A percentile compares a stretch with the other conserved stretches of the same genome.
Evolutionary conservation across 208 protist species (phyloP).

Genomic region (Acanthamoeba healyi): DNA sequence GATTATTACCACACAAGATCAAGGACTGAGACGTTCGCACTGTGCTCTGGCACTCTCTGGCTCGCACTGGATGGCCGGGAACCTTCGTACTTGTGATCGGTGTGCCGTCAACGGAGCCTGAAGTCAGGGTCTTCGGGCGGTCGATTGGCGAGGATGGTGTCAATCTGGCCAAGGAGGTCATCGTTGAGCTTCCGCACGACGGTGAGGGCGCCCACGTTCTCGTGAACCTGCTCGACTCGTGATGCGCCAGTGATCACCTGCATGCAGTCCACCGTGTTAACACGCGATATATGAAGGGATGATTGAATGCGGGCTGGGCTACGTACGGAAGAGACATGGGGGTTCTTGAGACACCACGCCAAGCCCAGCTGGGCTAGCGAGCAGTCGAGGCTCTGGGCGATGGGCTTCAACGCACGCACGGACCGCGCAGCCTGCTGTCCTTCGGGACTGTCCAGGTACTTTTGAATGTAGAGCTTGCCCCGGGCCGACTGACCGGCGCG

Average conservation of each 20-base stretch:
- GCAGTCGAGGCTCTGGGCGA: constrained; percentile 24
- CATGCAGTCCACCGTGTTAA: background rate
- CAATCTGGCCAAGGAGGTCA: background rate
- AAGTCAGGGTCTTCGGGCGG: constrained; percentile 10
- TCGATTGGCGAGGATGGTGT: constrained; percentile 27
- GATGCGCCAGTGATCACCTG: constrained; percentile 70
- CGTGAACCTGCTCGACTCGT: constrained; percentile 26
- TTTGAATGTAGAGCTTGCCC: background rate
- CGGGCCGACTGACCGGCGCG: background rate
- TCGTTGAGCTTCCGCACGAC: background rate
- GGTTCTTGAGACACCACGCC: constrained; percentile 74
- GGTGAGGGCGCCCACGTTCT: constrained; percentile 40
- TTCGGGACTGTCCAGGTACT: background rate
- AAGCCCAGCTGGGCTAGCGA: constrained; percentile 49
- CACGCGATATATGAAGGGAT: no score
- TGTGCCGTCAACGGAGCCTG: background rate
- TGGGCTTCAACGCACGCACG: constrained; percentile 4
- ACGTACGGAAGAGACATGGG: constrained; percentile 49
- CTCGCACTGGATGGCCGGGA: no score
- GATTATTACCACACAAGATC: no score
- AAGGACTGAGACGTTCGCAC: no score
- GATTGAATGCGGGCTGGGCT: background rate
- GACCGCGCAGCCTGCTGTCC: background rate
- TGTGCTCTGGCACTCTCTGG: no score
- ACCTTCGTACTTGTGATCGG: no score